Base-by-base conservation (phyloP, 2,329 filamentous ascomycete genomes). In the Ophiostoma sp. region DNA sequence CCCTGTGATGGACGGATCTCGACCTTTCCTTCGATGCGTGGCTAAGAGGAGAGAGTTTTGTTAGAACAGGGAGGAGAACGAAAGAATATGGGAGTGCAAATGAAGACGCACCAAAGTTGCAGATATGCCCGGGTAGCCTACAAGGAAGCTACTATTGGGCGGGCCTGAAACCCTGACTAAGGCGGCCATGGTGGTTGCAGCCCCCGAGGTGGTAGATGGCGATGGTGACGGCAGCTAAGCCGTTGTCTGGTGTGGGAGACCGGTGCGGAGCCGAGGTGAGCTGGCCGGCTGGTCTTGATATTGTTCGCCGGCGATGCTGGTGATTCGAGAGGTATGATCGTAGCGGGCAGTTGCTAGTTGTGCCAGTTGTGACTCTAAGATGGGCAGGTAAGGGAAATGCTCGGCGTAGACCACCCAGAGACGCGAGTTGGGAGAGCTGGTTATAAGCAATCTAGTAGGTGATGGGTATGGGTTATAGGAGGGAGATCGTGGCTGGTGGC, bases 61-160 rank as follows among this genome's bases (percentile, higher is more conserved):
- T 65, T 39, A 65, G 31, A 27, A 57, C 7, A 23, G 10, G 7
- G 48, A 54, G 11, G 3, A 31, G 41, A n/a, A 65, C 27, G 67
- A 69, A 27, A 67, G 23, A 13, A 41, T 31, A 8, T 52, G 11
- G 33, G 36, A 41, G 13, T 27, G 15, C 31, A 27, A 13, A 36
- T 10, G 33, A 33, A 62, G 60, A 66, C 92, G 82, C 86, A 97
- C 94, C 87, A 97, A 81, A 52, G 95, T 99, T 77, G 95, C 95
- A 70, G 94, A 97, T 80, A 99, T 98, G 76, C 95, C 95, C 70
- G 95, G 95, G 80, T 98, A 99, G 76, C 95, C 95, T 76, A 98
- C 93, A 74, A 98, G 86, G 79, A 97, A 97, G 82, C 92, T 95
- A 82, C 93, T 95, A 82, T 99, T 99, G 76, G 95, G 94, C 79